Evolutionary conservation across 371 early-diverging fungal species (phyloP).

Genomic region (Zopfochytrium polystomum): DNA sequence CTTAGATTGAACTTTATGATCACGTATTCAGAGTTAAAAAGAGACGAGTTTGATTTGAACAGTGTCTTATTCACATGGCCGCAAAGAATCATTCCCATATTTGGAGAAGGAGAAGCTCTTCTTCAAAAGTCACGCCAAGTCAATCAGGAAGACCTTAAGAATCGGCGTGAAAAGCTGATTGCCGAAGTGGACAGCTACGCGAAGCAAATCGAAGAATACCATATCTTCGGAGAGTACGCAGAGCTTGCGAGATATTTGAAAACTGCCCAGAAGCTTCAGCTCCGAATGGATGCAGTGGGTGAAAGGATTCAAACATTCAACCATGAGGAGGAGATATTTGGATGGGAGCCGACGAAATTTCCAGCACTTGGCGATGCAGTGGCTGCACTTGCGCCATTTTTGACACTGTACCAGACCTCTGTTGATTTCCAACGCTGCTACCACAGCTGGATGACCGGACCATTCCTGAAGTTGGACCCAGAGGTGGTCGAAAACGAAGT

Average conservation of each 20-base stretch:
- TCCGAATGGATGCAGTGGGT: slow-evolving; percentile 43
- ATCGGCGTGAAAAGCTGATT: slow-evolving; percentile 44
- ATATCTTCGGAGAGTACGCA: slow-evolving; percentile 47
- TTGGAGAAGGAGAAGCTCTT: slow-evolving; percentile 46
- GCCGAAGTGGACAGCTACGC: slow-evolving; percentile 48
- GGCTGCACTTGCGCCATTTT: slow-evolving; percentile 42
- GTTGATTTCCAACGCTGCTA: slow-evolving; percentile 54
- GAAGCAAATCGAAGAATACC: slow-evolving; percentile 55
- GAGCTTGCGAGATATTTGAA: slow-evolving; percentile 54
- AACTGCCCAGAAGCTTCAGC: slow-evolving; percentile 51
- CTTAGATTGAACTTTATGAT: slow-evolving; percentile 51
- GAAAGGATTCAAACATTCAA: slow-evolving; percentile 47
- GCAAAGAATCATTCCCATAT: slow-evolving; percentile 43
- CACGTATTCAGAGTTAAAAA: slow-evolving; percentile 44
- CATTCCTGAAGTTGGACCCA: slow-evolving; percentile 52
- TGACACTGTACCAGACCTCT: slow-evolving; percentile 52
- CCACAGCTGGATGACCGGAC: slow-evolving; percentile 53
- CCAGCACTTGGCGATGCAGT: slow-evolving; percentile 36
- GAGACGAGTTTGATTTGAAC: slow-evolving; percentile 54
- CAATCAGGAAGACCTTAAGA: slow-evolving; percentile 53
- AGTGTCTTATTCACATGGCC: slow-evolving; percentile 52
- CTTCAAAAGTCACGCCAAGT: slow-evolving; percentile 37
- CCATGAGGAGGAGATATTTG: slow-evolving; percentile 50
- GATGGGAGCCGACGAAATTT: slow-evolving; percentile 51
- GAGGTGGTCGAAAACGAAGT: slow-evolving; percentile 53